A percentile compares a stretch with the other conserved stretches of the same genome.
These are phyloP conservation scores for Penicillium sp. DNA, from an alignment of 2,329 filamentous ascomycete species.

Conservation along the genomic window DNA sequence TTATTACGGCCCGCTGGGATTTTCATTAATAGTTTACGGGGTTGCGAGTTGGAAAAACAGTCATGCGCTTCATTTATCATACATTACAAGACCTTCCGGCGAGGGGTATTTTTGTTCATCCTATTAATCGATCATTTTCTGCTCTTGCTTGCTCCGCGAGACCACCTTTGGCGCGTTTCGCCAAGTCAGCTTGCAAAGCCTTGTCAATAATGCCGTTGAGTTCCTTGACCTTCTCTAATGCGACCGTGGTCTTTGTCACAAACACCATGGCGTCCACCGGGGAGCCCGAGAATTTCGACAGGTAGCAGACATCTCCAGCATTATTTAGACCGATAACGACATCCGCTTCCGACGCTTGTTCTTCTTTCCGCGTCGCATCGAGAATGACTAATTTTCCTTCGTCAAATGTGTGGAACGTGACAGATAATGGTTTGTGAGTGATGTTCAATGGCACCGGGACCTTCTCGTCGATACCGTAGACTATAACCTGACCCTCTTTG, in stretches of 20 bases:
- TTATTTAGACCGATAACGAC: slow-evolving; percentile 82
- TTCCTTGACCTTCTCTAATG: slow-evolving; percentile 79
- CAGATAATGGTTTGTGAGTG: slow-evolving; percentile 87
- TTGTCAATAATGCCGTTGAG: slow-evolving; percentile 75
- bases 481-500: slow-evolving; percentile 79
- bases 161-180: slow-evolving; percentile 65
- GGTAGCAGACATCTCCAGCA: slow-evolving; percentile 87
- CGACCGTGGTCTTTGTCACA: slow-evolving; percentile 75
- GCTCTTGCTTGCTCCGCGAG: slow-evolving; percentile 81
- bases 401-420: slow-evolving; percentile 84
- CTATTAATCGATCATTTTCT: slow-evolving; percentile 76
- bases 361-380: slow-evolving; percentile 55
- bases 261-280: slow-evolving; percentile 80
- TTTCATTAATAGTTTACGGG: slow-evolving; percentile 1
- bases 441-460: slow-evolving; percentile 90
- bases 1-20: slow-evolving; percentile 12
- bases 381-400: slow-evolving; percentile 50
- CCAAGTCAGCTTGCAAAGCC: slow-evolving; percentile 76
- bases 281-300: slow-evolving; percentile 86
- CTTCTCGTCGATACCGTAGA: slow-evolving; percentile 82
- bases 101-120: neutral
- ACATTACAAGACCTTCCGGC: slow-evolving; percentile 1
- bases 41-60: neutral
- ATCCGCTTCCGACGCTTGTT: slow-evolving; percentile 66
- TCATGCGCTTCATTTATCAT: slow-evolving; percentile 14